A percentile compares a stretch with the other conserved stretches of the same genome.
These are phyloP conservation scores for Sclerotiophoma versabilis DNA, from an alignment of 2,329 filamentous ascomycete genomes.

Conservation along the genomic window DNA sequence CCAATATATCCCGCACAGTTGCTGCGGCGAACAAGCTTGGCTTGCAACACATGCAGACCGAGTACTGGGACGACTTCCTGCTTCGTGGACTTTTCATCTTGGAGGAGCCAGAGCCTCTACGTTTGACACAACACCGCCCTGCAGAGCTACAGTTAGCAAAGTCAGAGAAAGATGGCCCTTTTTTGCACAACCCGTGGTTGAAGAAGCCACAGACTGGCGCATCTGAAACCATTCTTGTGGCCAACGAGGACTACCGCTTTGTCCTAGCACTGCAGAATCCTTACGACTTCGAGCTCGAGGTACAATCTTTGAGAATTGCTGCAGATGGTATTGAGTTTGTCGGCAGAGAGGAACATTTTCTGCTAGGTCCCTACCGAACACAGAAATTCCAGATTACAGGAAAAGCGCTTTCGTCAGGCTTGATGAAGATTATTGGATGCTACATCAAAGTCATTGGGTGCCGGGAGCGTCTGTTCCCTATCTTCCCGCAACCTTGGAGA, in stretches of 20 bases:
- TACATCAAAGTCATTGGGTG: slow-evolving; percentile 82
- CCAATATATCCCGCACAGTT: slow-evolving; percentile 85
- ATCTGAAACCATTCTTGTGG: slow-evolving; percentile 74
- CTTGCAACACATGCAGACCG: slow-evolving; percentile 71
- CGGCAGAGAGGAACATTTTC: slow-evolving; percentile 67
- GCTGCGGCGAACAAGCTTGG: slow-evolving; percentile 79
- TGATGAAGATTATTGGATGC: slow-evolving; percentile 78
- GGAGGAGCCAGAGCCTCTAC: slow-evolving; percentile 38
- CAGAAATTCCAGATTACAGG: slow-evolving; percentile 78
- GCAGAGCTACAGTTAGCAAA: slow-evolving; percentile 38
- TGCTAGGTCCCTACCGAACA: slow-evolving; percentile 82
- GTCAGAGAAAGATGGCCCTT: slow-evolving; percentile 69
- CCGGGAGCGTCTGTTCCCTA: slow-evolving; percentile 80
- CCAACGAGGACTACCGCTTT: slow-evolving; percentile 79
- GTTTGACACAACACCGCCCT: slow-evolving; percentile 44
- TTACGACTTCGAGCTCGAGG: slow-evolving; percentile 89
- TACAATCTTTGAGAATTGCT: slow-evolving; percentile 80
- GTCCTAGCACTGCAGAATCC: slow-evolving; percentile 89
- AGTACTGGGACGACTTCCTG: slow-evolving; percentile 98
- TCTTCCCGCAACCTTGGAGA: slow-evolving; percentile 80
- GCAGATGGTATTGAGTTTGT: slow-evolving; percentile 76
- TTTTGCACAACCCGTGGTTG: slow-evolving; percentile 93
- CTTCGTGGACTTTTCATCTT: slow-evolving; percentile 78
- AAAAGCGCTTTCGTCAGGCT: slow-evolving; percentile 70
- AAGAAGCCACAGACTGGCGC: slow-evolving; percentile 66